Percentiles rank a stretch among this genome's conserved stretches.
phyloP scores from a whole-genome alignment of 2,329 filamentous ascomycete genomes.

The Pezicula carpinea region DNA sequence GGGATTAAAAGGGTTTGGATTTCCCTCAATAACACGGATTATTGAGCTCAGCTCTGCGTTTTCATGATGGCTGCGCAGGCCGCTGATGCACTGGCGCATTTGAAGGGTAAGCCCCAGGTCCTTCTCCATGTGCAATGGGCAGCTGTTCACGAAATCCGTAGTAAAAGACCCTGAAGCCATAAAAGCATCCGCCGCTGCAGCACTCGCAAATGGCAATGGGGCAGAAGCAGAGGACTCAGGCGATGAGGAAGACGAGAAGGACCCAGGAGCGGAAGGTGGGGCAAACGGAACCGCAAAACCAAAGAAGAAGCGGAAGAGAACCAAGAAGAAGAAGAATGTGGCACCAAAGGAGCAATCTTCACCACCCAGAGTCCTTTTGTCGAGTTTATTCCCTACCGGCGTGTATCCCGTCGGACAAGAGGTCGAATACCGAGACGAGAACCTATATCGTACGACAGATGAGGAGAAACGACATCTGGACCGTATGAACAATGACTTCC shows the following conservation, averaged over 20 bases:
- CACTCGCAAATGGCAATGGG: slow-evolving; percentile 18
- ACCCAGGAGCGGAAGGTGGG: slow-evolving; percentile 31
- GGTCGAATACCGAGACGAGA: slow-evolving; percentile 73
- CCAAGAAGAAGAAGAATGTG: slow-evolving; percentile 68
- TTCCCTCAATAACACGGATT: neutral
- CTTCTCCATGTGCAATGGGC: slow-evolving; percentile 1
- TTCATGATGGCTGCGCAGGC: slow-evolving; percentile 24
- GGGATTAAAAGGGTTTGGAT: too few species aligned
- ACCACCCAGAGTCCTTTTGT: slow-evolving; percentile 69
- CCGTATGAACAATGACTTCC: slow-evolving; percentile 73
- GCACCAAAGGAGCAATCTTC: slow-evolving; percentile 69
- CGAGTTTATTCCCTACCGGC: slow-evolving; percentile 67
- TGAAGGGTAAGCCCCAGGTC: slow-evolving; percentile 73
- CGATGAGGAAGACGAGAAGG: slow-evolving; percentile 44
- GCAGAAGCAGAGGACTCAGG: slow-evolving; percentile 42
- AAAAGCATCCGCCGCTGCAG: slow-evolving; percentile 21
- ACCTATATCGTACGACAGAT: slow-evolving; percentile 71
- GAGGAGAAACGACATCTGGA: slow-evolving; percentile 83
- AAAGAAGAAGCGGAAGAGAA: slow-evolving; percentile 69
- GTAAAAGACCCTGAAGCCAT: slow-evolving; percentile 27
- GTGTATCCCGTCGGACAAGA: slow-evolving; percentile 75
- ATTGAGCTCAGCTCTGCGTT: slow-evolving; percentile 3
- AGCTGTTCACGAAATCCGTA: slow-evolving; percentile 9
- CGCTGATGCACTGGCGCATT: slow-evolving; percentile 88
- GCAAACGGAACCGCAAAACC: slow-evolving; percentile 43